phyloP scores from a whole-genome alignment of 148 eudicot species.

The Cornus suecica region DNA sequence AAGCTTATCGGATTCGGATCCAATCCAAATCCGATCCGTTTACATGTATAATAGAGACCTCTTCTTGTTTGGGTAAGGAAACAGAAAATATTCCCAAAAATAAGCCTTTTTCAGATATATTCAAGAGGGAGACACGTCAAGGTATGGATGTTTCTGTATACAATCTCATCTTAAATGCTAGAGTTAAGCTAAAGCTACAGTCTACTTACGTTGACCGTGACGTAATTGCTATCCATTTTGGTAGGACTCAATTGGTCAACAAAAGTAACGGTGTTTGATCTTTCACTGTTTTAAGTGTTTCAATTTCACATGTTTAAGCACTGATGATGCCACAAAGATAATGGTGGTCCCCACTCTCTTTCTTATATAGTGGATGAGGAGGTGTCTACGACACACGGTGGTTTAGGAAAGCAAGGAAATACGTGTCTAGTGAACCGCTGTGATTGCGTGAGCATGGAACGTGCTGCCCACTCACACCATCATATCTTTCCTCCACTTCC shows the following conservation, averaged over 20 bases:
- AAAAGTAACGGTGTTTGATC: neutral
- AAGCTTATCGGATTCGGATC: no score
- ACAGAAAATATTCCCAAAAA: neutral
- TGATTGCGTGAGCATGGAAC: slow-evolving; percentile 7
- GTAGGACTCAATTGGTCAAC: neutral
- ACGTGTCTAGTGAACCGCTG: neutral
- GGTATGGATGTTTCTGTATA: neutral
- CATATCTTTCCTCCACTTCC: neutral
- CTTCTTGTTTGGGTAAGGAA: neutral
- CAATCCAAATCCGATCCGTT: no score
- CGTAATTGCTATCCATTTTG: neutral
- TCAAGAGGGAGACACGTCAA: slow-evolving; percentile 7
- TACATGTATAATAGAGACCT: no score
- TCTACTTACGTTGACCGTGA: neutral
- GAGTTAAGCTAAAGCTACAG: neutral
- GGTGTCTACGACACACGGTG: neutral
- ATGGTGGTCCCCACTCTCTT: neutral
- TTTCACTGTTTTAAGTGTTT: neutral
- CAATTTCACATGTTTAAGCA: neutral
- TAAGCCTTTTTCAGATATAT: neutral
- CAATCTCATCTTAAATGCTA: neutral
- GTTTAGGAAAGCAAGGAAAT: neutral
- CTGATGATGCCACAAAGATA: neutral
- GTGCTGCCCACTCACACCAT: slow-evolving; percentile 5
- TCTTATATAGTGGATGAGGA: neutral